Evolutionary conservation across 176 grass and related monocot species (phyloP), one percentile per base, ranked within the genome.

Genomic region (Oropetium thomaeum): DNA sequence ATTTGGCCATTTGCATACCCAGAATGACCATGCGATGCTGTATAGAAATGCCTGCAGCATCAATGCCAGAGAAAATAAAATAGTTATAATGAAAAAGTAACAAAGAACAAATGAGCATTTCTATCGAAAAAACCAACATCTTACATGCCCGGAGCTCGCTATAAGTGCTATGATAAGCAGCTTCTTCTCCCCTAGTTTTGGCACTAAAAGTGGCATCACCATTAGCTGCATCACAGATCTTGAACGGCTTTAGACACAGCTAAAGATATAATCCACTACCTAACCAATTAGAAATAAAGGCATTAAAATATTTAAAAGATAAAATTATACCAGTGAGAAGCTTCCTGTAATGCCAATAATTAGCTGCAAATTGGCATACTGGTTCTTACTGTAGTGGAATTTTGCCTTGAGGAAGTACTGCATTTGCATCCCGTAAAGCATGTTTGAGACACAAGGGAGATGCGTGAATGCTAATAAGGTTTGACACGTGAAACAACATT

Each of bases 401-500:
- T 82, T 87, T 15, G 84, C 96, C 87, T 98, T 98, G n/a, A 98
- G 79, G 69, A 86, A 98, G 71, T 89, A 98, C 91, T 98, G 79
- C 67, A 88, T 38, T 80, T 81, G 31, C 37, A 76, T 16, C 38
- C 38, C 69, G 2, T 32, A 57, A 31, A 29, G 52, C 41, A 35
- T 59, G n/a, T 70, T 67, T 42, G 1, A 65, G 27, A 58, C n/a
- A 8, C 29, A 29, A 39, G 30, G 27, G 70, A 45, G 19, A 82
- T 44, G 23, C 32, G 25, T 40, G 45, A 71, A 65, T 12, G 28
- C 17, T 4, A 33, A 16, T 4, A 33, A 16, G 7, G 12, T 29
- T 61, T 31, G 26, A 10, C 52, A 23, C 35, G 16, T 59, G 33
- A 63, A 32, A 27, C 19, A 42, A 6, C 32, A 19, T 32, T 53